Evolutionary conservation across 495 filamentous ascomycete species (phyloP).

Genomic region (Chlorociboria aeruginascens): DNA sequence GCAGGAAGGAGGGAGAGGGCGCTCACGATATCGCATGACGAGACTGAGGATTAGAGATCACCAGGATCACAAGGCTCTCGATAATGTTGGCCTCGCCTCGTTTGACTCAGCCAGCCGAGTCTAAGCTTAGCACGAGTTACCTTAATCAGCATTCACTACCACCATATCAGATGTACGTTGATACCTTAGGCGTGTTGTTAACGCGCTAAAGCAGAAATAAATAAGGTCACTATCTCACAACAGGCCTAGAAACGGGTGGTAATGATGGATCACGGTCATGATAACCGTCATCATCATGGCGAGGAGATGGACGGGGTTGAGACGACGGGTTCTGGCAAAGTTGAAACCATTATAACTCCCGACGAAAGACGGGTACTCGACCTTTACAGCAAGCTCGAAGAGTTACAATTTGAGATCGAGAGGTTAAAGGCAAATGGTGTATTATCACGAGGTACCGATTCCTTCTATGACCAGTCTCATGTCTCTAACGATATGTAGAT

Average conservation of each 20-base stretch:
- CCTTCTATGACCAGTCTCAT: not conserved
- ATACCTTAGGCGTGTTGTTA: not conserved
- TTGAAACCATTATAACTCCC: conserved; percentile 36
- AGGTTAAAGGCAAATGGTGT: conserved; percentile 44
- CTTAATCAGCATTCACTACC: not conserved
- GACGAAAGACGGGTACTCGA: conserved; percentile 50
- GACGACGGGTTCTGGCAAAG: not conserved
- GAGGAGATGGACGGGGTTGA: conserved; percentile 17
- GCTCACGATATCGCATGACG: conserved; percentile 3
- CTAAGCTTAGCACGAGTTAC: not conserved
- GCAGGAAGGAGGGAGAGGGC: not conserved
- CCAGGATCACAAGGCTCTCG: conserved; percentile 1
- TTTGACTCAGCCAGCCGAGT: not conserved
- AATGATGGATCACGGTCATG: not conserved
- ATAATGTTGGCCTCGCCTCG: conserved; percentile 1
- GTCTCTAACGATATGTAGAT: conserved; percentile 9
- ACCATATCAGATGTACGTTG: too few species aligned
- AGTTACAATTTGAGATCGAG: conserved; percentile 57
- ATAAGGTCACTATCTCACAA: too few species aligned
- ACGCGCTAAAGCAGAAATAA: not conserved
- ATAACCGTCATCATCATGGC: not conserved
- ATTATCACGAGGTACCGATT: conserved; percentile 19
- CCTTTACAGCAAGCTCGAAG: conserved; percentile 56
- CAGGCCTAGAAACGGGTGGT: not conserved
- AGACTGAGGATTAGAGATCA: not conserved